These are phyloP conservation scores for Xylaria sp. DNA, from an alignment of 2,329 filamentous ascomycete species.

Conservation along the genomic window DNA sequence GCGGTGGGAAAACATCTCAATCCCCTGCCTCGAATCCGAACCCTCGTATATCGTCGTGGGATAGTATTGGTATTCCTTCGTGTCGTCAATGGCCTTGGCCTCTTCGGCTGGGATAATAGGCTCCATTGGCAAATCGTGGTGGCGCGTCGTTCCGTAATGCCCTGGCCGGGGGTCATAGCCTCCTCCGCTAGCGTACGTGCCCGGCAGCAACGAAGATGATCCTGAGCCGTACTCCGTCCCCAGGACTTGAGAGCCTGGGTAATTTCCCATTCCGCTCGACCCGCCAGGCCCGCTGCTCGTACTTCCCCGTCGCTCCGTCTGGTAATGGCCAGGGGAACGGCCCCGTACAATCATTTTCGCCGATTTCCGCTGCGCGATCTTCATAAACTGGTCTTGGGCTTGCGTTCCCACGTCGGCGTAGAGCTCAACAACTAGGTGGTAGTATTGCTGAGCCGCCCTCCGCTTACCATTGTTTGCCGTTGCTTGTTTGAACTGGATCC, in stretches of 20 bases:
- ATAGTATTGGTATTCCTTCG: constrained; percentile 60
- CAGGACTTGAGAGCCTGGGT: constrained; percentile 44
- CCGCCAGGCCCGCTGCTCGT: constrained; percentile 69
- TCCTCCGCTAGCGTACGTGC: constrained; percentile 37
- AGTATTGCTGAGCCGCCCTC: constrained; percentile 88
- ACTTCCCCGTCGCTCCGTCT: constrained; percentile 69
- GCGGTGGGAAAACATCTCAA: constrained; percentile 54
- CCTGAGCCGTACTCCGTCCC: constrained; percentile 43
- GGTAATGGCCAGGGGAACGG: constrained; percentile 79
- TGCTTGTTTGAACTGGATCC: constrained; percentile 92
- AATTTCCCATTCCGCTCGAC: constrained; percentile 62
- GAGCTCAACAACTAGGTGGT: constrained; percentile 85
- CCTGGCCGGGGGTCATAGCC: constrained; percentile 45
- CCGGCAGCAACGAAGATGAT: constrained; percentile 44
- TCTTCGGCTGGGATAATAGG: constrained; percentile 56
- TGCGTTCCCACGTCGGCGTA: constrained; percentile 67
- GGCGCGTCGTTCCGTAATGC: constrained; percentile 47
- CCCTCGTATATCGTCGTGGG: constrained; percentile 54
- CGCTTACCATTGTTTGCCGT: constrained; percentile 94
- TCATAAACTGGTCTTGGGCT: constrained; percentile 61
- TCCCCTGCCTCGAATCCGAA: constrained; percentile 46
- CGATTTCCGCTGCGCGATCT: constrained; percentile 72
- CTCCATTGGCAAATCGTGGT: constrained; percentile 55
- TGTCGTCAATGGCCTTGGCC: constrained; percentile 50
- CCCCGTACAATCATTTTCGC: constrained; percentile 87